Evolutionary conservation across 257 asterid species (phyloP).

Genomic region (Salvia miltiorrhiza): DNA sequence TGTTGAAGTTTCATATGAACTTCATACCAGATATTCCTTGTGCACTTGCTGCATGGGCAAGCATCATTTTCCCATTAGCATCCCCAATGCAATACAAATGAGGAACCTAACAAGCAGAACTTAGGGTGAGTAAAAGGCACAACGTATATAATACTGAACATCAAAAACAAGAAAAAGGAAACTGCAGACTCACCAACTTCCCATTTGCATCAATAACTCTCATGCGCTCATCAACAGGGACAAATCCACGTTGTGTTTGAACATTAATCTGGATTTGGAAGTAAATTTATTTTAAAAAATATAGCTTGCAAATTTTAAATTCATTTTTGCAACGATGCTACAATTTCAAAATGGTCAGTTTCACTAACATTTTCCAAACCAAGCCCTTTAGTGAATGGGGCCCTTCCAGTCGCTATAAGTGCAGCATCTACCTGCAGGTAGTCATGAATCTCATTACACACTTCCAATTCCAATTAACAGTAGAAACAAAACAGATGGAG

Average conservation of each 20-base stretch:
- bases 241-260: constrained; percentile 88
- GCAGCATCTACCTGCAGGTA: constrained; percentile 91
- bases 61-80: constrained; percentile 99
- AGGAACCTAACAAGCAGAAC: constrained; percentile 65
- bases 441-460: constrained; percentile 23
- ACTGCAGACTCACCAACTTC: constrained; percentile 54
- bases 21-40: constrained; percentile 83
- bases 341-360: constrained; percentile 12
- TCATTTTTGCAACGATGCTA: constrained; percentile 10
- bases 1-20: constrained; percentile 13
- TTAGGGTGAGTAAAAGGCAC: constrained; percentile 23
- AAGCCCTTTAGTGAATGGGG: constrained; percentile 94
- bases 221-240: constrained; percentile 96
- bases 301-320: constrained; percentile 10
- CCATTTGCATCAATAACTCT: constrained; percentile 86
- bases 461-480: constrained; percentile 4
- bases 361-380: constrained; percentile 89
- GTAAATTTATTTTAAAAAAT: constrained; percentile 14
- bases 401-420: constrained; percentile 97
- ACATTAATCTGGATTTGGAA: constrained; percentile 77
- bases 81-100: constrained; percentile 97
- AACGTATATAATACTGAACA: constrained; percentile 2
- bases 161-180: constrained; percentile 12
- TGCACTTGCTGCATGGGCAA: constrained; percentile 99
- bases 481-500: constrained; percentile 10